Evolutionary conservation across 2,329 filamentous ascomycete genomes (phyloP).

Genomic region (Colletotrichum spinosum): DNA sequence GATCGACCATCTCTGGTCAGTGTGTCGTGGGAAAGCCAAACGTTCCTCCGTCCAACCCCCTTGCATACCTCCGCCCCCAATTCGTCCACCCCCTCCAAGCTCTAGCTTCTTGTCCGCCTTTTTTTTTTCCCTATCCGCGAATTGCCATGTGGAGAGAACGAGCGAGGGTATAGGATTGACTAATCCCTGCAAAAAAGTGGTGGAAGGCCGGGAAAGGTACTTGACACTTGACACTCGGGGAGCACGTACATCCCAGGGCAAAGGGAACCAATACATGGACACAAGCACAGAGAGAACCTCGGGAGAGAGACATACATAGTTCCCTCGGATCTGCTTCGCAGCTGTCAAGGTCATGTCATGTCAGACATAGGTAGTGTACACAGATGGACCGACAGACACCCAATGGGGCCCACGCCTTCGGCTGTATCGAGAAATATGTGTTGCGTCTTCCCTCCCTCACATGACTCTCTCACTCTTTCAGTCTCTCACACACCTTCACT

Average conservation of each 20-base stretch:
- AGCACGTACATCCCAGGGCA: conserved; percentile 23
- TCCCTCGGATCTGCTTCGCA: neutral
- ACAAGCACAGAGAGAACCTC: no score
- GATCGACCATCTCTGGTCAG: no score
- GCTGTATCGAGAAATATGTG: no score
- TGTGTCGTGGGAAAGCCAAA: neutral
- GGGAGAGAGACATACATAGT: no score
- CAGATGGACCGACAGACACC: no score
- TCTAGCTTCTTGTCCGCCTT: conserved; percentile 9
- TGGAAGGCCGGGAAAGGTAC: no score
- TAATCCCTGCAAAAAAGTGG: no score
- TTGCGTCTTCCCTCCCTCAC: conserved; percentile 10
- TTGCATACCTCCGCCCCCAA: conserved; percentile 30
- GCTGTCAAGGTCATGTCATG: conserved; percentile 23
- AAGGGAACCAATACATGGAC: conserved; percentile 16
- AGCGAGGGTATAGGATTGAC: no score
- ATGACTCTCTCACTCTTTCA: neutral
- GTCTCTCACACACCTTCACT: neutral
- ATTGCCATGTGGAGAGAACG: conserved; percentile 23
- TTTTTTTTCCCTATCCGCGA: conserved; percentile 3
- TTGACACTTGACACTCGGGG: conserved; percentile 17
- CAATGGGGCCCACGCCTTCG: no score
- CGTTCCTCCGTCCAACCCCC: conserved; percentile 30
- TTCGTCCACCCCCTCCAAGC: conserved; percentile 14
- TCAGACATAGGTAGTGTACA: conserved; percentile 7